These are phyloP conservation scores for Neurospora sp. DNA, from an alignment of 495 filamentous ascomycete species.

Conservation along the genomic window DNA sequence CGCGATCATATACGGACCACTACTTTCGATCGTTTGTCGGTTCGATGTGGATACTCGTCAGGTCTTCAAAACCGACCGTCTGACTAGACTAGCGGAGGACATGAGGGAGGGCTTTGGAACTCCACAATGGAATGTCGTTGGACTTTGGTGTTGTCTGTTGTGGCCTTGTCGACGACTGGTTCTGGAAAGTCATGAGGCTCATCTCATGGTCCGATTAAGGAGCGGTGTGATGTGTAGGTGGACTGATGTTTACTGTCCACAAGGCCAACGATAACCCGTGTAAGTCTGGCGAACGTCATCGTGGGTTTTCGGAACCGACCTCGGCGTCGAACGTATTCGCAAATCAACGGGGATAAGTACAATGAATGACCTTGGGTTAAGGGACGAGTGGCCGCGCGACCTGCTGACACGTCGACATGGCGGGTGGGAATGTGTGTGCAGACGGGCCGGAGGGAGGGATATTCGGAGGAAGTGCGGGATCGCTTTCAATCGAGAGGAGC, in stretches of 20 bases:
- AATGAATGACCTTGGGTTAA: background rate
- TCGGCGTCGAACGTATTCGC: background rate
- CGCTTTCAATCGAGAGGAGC: too few species aligned
- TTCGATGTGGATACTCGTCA: background rate
- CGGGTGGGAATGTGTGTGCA: background rate
- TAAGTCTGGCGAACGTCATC: background rate
- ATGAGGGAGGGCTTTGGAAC: background rate
- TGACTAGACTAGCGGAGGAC: background rate
- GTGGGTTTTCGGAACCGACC: background rate
- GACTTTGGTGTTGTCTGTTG: background rate
- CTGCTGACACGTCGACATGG: constrained; percentile 61
- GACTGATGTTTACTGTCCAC: background rate
- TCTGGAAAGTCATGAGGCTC: background rate
- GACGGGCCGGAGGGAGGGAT: too few species aligned
- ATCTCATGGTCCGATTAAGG: background rate
- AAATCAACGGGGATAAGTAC: background rate
- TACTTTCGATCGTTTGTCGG: background rate
- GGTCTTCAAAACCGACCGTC: too few species aligned
- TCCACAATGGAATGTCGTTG: background rate
- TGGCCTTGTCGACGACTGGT: background rate
- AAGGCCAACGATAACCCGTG: background rate
- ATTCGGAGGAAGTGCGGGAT: too few species aligned
- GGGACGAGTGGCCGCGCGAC: constrained; percentile 52
- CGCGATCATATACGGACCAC: background rate
- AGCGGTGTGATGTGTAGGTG: background rate